phyloP scores from a whole-genome alignment of 768 basidiomycete genomes.

The Phlebiopsis gigantea region DNA sequence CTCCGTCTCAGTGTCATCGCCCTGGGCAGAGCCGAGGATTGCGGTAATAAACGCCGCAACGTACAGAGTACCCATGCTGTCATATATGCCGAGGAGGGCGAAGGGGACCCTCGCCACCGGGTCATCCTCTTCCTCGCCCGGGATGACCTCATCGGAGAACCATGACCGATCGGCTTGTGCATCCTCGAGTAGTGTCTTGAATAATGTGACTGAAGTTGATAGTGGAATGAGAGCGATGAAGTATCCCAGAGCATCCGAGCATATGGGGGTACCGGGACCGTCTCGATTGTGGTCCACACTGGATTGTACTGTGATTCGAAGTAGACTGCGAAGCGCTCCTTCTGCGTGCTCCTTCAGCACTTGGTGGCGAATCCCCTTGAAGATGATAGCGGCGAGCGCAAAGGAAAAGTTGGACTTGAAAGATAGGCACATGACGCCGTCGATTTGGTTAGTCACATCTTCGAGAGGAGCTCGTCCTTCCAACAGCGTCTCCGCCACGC shows the following conservation, averaged over 20 bases:
- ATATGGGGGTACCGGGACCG: conserved; percentile 40
- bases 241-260: conserved; percentile 64
- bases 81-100: conserved; percentile 54
- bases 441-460: conserved; percentile 66
- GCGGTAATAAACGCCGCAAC: conserved; percentile 70
- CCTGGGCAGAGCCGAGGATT: conserved; percentile 69
- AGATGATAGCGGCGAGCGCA: conserved; percentile 74
- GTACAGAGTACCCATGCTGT: conserved; percentile 63
- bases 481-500: conserved; percentile 54
- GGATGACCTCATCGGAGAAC: conserved; percentile 40
- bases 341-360: conserved; percentile 58
- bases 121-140: conserved; percentile 27
- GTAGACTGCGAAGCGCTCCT: conserved; percentile 53
- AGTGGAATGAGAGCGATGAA: conserved; percentile 74
- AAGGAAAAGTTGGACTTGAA: conserved; percentile 81
- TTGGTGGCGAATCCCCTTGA: conserved; percentile 78
- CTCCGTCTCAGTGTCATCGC: conserved; percentile 77
- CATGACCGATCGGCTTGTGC: conserved; percentile 49
- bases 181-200: conserved; percentile 58
- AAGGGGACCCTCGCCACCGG: conserved; percentile 49
- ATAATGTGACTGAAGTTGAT: conserved; percentile 51
- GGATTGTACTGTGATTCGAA: conserved; percentile 49
- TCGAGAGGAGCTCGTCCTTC: conserved; percentile 61
- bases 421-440: conserved; percentile 65
- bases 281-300: conserved; percentile 26